A percentile compares a stretch with the other conserved stretches of the same genome.
phyloP scores from a whole-genome alignment of 140 eudicot species.

The Anethum foeniculum region DNA sequence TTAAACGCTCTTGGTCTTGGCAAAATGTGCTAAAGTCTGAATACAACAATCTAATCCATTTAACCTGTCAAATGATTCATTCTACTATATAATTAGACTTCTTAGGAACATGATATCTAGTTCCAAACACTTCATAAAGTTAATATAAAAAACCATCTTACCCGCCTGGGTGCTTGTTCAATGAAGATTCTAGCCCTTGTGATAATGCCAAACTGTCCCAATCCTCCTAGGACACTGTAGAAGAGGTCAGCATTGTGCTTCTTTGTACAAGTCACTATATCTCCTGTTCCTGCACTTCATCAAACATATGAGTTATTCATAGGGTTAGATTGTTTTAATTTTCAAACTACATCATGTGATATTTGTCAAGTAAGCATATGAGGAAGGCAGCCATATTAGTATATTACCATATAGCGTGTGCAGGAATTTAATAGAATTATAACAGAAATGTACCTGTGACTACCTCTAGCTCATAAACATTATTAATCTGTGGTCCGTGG shows the following conservation, averaged over 20 bases:
- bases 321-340: background rate
- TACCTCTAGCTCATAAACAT: conserved; percentile 9
- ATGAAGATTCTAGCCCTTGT: conserved; percentile 20
- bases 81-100: background rate
- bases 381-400: background rate
- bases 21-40: conserved; percentile 59
- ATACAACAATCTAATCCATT: conserved; percentile 88
- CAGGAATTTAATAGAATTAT: background rate
- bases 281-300: conserved; percentile 68
- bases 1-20: conserved; percentile 72
- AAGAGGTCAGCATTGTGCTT: conserved; percentile 71
- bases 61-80: conserved; percentile 46
- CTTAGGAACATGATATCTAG: conserved; percentile 15
- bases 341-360: background rate
- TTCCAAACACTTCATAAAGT: conserved; percentile 30
- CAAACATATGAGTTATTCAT: background rate
- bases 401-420: background rate
- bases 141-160: background rate
- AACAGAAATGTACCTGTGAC: conserved; percentile 17
- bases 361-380: background rate
- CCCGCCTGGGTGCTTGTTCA: conserved; percentile 11
- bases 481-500: conserved; percentile 10
- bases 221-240: conserved; percentile 90
- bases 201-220: conserved; percentile 92
- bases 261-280: conserved; percentile 62